Evolutionary conservation across 305 asterid species (phyloP).

Genomic region (Plantago lanceolata): DNA sequence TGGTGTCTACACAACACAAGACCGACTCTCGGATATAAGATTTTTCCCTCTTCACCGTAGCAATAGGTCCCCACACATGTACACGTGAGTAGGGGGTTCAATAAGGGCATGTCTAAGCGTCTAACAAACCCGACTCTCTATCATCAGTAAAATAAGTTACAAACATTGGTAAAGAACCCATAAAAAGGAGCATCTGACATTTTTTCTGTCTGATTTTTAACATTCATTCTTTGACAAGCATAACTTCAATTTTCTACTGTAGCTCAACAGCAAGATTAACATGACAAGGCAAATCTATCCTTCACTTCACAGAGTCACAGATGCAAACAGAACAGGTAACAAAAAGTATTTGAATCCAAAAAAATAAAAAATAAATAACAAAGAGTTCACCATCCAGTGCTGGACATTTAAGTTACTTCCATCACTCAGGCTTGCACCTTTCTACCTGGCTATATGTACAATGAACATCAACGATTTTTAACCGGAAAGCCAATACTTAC

Average conservation of each 20-base stretch:
- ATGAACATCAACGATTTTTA: conserved; percentile 17
- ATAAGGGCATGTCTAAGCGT: too few species aligned
- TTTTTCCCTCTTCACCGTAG: too few species aligned
- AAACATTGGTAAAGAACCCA: too few species aligned
- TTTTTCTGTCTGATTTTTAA: not conserved
- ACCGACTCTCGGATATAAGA: too few species aligned
- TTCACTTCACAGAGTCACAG: not conserved
- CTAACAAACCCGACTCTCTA: too few species aligned
- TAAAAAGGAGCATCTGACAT: not conserved
- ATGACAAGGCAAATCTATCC: not conserved
- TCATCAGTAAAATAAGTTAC: too few species aligned
- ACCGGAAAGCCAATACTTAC: conserved; percentile 19
- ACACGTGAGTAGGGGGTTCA: too few species aligned
- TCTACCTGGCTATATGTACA: conserved; percentile 20
- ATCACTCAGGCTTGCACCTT: conserved; percentile 4
- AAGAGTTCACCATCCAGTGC: not conserved
- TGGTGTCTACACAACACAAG: too few species aligned
- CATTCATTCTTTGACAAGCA: not conserved
- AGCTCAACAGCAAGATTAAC: not conserved
- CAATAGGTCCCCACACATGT: too few species aligned
- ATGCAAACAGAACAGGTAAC: not conserved
- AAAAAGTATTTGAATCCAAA: not conserved
- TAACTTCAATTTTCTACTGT: not conserved
- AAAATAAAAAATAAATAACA: too few species aligned
- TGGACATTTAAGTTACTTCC: not conserved